Conservation (phyloP, 208 protist genomes). For the Zelonia costaricensis region DNA sequence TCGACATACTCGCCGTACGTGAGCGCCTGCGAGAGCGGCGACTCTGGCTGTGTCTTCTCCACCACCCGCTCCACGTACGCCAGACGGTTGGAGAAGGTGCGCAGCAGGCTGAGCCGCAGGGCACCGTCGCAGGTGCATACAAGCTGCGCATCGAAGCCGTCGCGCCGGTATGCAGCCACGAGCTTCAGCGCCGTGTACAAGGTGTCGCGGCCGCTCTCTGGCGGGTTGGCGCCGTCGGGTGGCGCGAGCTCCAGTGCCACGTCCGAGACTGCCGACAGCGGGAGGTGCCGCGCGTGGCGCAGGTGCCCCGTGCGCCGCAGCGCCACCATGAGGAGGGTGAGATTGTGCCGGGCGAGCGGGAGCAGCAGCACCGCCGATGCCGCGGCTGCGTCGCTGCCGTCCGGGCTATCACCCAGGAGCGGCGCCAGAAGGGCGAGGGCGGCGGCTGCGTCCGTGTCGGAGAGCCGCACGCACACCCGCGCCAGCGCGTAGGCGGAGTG, state of each 20-base stretch:
- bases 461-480: conserved; percentile 36
- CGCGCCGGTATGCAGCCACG: conserved; percentile 26
- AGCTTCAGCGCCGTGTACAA: conserved; percentile 48
- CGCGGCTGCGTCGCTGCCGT: conserved; percentile 14
- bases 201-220: conserved; percentile 29
- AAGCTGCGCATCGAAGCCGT: conserved; percentile 31
- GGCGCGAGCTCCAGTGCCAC: conserved; percentile 40
- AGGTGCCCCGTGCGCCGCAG: conserved; percentile 39
- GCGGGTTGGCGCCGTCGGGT: conserved; percentile 20
- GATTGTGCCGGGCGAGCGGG: conserved; percentile 66
- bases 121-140: conserved; percentile 38
- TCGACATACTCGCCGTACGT: conserved; percentile 57
- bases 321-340: conserved; percentile 56
- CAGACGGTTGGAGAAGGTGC: conserved; percentile 41
- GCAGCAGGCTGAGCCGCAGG: conserved; percentile 57
- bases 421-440: conserved; percentile 24
- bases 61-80: conserved; percentile 56
- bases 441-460: conserved; percentile 18
- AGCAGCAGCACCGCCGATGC: conserved; percentile 47
- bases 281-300: conserved; percentile 35
- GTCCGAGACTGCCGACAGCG: conserved; percentile 72
- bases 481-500: conserved; percentile 71
- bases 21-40: conserved; percentile 29
- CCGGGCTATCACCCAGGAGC: conserved; percentile 21
- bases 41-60: conserved; percentile 38